Evolutionary conservation across 495 filamentous ascomycete genomes (phyloP).

Genomic region (Penicillium simplicissimum): DNA sequence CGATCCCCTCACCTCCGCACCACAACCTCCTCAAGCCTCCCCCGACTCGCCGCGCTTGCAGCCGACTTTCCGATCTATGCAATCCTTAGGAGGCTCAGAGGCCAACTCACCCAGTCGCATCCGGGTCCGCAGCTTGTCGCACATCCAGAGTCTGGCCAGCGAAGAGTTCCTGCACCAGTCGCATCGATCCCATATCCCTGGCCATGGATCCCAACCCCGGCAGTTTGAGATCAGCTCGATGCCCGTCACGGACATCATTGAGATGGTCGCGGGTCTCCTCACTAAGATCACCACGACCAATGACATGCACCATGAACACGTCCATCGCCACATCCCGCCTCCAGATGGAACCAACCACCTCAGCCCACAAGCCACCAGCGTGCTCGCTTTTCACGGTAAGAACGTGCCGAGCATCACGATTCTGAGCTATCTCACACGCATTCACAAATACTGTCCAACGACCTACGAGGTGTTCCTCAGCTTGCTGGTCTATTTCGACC

Average conservation of each 20-base stretch:
- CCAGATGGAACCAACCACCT: conserved; percentile 64
- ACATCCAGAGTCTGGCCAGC: conserved; percentile 85
- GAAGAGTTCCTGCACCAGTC: conserved; percentile 61
- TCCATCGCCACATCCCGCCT: conserved; percentile 69
- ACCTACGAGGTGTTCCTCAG: conserved; percentile 98
- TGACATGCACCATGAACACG: conserved; percentile 84
- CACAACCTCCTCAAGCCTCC: conserved; percentile 31
- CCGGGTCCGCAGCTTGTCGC: conserved; percentile 78
- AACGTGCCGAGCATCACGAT: conserved; percentile 98
- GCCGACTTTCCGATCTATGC: conserved; percentile 52
- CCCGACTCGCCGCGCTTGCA: conserved; percentile 56
- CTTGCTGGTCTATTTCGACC: conserved; percentile 94
- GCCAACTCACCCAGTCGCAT: conserved; percentile 73
- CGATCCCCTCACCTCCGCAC: conserved; percentile 20
- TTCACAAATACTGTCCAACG: conserved; percentile 98
- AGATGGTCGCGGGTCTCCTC: conserved; percentile 98
- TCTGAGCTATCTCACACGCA: conserved; percentile 90
- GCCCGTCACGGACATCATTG: conserved; percentile 97
- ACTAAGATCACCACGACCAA: conserved; percentile 99
- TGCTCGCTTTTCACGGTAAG: conserved; percentile 98
- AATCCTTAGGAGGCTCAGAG: conserved; percentile 53
- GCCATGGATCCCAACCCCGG: conserved; percentile 50
- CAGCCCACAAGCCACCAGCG: conserved; percentile 79
- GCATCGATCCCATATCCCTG: conserved; percentile 43
- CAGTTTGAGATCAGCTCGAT: conserved; percentile 96